These are phyloP conservation scores for Asterochloris erici DNA, from an alignment of 139 green algal species.

Conservation along the genomic window DNA sequence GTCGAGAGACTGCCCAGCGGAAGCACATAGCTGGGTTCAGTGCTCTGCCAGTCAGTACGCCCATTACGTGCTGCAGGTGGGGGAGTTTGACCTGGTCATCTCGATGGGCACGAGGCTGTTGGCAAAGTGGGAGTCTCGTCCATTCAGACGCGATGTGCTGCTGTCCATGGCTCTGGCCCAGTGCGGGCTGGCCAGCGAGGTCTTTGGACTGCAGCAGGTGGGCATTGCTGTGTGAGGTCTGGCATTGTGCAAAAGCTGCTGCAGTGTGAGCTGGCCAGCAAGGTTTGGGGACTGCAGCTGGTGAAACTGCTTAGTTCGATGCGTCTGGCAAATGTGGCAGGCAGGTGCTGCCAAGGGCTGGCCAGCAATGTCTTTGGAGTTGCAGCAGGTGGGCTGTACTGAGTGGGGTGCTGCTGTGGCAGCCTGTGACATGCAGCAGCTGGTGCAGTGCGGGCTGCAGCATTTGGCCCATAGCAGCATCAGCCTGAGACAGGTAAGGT, in stretches of 20 bases:
- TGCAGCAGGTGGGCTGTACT: no score
- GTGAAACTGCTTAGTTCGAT: no score
- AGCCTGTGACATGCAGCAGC: no score
- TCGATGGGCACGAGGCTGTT: slow-evolving; percentile 25
- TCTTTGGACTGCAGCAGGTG: slow-evolving; percentile 22
- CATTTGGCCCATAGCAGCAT: no score
- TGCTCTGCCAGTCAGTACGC: neutral
- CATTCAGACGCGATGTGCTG: slow-evolving; percentile 40
- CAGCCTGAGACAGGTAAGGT: no score
- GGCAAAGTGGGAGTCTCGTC: slow-evolving; percentile 25
- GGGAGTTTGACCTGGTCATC: slow-evolving; percentile 41
- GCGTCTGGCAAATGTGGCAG: neutral
- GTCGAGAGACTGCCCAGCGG: neutral
- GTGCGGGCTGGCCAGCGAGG: slow-evolving; percentile 43
- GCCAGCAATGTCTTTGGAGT: no score
- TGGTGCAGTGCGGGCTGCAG: no score
- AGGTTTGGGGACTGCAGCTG: no score
- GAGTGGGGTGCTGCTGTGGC: no score
- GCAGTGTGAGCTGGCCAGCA: no score
- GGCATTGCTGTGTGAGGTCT: neutral
- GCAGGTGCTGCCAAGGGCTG: no score
- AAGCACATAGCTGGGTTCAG: neutral
- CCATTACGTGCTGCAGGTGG: slow-evolving; percentile 19
- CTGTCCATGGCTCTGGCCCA: slow-evolving; percentile 58
- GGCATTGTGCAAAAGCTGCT: neutral